Evolutionary conservation across 805 yeast genomes (phyloP).

Genomic region (Osmozyma mogii): DNA sequence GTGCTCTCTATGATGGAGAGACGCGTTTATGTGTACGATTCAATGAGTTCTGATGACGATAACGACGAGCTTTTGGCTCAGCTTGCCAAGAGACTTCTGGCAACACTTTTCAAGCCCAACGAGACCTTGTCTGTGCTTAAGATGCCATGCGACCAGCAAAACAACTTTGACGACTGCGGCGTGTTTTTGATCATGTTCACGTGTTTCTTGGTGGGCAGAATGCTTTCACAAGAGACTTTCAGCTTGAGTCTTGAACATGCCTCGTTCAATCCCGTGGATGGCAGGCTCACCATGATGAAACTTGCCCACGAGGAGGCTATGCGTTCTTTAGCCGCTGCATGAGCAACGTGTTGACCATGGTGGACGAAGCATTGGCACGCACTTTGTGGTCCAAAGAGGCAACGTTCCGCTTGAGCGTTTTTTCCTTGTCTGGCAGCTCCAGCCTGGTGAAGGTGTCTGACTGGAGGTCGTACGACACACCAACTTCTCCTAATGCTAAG

Average conservation of each 20-base stretch:
- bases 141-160: constrained; percentile 49
- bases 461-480: constrained; percentile 17
- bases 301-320: too few species aligned
- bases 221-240: too few species aligned
- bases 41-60: constrained; percentile 29
- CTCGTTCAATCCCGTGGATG: too few species aligned
- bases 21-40: constrained; percentile 51
- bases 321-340: too few species aligned
- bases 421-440: not conserved
- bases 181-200: constrained; percentile 34
- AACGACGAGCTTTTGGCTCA: constrained; percentile 31
- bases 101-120: constrained; percentile 15
- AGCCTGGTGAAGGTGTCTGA: not conserved
- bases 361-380: not conserved
- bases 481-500: constrained; percentile 20
- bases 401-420: not conserved
- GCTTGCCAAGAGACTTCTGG: constrained; percentile 16
- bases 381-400: not conserved
- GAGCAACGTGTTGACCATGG: not conserved
- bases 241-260: too few species aligned
- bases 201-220: constrained; percentile 22
- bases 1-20: constrained; percentile 42
- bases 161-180: constrained; percentile 63
- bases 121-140: constrained; percentile 18
- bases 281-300: too few species aligned